Evolutionary conservation across 2,329 filamentous ascomycete species (phyloP).

Genomic region (Pezicula carpinea): DNA sequence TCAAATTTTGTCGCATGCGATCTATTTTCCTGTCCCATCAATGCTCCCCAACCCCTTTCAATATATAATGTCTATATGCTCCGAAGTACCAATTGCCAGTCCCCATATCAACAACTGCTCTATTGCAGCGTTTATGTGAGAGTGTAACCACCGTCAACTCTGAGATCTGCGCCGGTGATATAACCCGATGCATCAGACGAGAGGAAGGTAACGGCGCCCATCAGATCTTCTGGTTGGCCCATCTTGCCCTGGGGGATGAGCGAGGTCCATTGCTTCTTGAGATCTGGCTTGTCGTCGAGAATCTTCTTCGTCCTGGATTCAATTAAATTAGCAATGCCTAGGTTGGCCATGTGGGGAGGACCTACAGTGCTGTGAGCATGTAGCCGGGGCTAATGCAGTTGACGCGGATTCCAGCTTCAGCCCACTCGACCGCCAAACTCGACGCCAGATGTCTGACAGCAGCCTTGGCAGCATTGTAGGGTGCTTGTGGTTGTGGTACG

Average conservation of each 20-base stretch:
- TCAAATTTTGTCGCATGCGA: no score
- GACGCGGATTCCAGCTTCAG: conserved; percentile 78
- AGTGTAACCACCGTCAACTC: conserved; percentile 89
- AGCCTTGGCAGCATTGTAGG: conserved; percentile 91
- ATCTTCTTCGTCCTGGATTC: conserved; percentile 78
- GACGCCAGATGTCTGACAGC: conserved; percentile 84
- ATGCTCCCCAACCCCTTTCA: no score
- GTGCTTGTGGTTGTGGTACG: conserved; percentile 87
- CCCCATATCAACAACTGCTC: no score
- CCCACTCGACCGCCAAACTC: conserved; percentile 92
- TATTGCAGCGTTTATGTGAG: conserved; percentile 48
- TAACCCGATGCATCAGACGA: conserved; percentile 55
- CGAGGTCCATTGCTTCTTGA: conserved; percentile 86
- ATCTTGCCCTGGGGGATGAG: conserved; percentile 92
- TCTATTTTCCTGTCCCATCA: no score
- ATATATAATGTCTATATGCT: no score
- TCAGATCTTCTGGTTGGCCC: conserved; percentile 85
- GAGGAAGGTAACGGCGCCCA: conserved; percentile 79
- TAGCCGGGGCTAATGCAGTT: conserved; percentile 96
- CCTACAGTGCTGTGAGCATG: conserved; percentile 91
- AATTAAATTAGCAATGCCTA: conserved; percentile 11
- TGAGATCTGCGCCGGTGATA: conserved; percentile 41
- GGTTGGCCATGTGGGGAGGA: conserved; percentile 13
- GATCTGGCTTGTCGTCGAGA: conserved; percentile 84
- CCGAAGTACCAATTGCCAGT: no score